These are phyloP conservation scores for Bryum argenteum DNA, from an alignment of 225 moss, liverwort and hornwort genomes.

Conservation along the genomic window DNA sequence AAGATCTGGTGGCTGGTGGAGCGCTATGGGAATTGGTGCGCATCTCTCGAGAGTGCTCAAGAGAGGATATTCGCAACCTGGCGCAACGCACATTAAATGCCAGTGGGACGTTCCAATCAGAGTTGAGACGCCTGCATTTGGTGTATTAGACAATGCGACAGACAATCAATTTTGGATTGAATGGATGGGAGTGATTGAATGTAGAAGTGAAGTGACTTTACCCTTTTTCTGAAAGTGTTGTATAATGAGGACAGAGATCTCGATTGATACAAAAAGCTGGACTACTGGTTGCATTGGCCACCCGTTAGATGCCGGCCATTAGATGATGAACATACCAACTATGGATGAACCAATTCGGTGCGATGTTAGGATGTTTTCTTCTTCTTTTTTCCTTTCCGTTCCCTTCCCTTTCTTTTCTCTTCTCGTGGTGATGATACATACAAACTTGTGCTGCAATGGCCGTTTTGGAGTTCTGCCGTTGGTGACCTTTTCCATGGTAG, in stretches of 20 bases:
- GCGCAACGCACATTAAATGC: slow-evolving; percentile 86
- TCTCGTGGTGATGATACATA: neutral
- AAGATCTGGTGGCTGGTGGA: slow-evolving; percentile 90
- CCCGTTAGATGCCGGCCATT: neutral
- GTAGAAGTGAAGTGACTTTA: slow-evolving; percentile 5
- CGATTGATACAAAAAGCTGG: slow-evolving; percentile 7
- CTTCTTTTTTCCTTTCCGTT: neutral
- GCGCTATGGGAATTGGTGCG: slow-evolving; percentile 94
- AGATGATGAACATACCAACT: neutral
- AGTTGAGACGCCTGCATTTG: slow-evolving; percentile 80
- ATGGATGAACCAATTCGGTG: neutral
- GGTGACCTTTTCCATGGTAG: neutral
- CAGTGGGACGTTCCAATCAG: slow-evolving; percentile 81
- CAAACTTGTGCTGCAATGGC: neutral
- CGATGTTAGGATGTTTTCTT: too few relatives aligned
- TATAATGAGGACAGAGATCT: slow-evolving; percentile 53
- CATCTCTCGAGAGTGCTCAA: slow-evolving; percentile 88
- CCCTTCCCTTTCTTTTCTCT: neutral
- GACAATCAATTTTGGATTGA: slow-evolving; percentile 43
- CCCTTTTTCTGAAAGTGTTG: slow-evolving; percentile 44
- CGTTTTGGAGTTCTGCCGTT: neutral
- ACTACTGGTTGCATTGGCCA: neutral
- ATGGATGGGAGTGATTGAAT: slow-evolving; percentile 8
- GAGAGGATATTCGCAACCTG: slow-evolving; percentile 92
- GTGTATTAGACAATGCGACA: slow-evolving; percentile 38